Conservation (phyloP, 805 yeast genomes). For the Saccharomycopsis capsularis region DNA sequence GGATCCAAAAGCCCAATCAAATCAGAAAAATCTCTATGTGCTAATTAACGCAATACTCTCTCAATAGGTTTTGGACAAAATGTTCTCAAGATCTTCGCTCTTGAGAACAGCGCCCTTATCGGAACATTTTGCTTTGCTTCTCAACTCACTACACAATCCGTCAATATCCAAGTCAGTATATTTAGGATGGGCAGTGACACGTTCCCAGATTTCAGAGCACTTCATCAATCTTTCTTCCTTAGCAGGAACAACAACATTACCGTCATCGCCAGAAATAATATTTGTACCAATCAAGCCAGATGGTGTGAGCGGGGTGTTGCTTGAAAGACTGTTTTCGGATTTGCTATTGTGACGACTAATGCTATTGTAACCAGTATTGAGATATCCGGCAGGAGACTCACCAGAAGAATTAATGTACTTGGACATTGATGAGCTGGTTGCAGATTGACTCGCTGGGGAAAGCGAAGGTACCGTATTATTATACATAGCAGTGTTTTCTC, state of each 20-base stretch:
- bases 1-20: too few species aligned
- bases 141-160: constrained; percentile 83
- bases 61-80: too few species aligned
- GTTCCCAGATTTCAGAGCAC: constrained; percentile 95
- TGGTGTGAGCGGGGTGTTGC: not conserved
- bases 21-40: too few species aligned
- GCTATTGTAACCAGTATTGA: constrained; percentile 17
- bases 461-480: constrained; percentile 20
- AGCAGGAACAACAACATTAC: constrained; percentile 55
- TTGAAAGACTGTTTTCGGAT: not conserved
- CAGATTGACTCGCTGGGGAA: not conserved
- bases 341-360: not conserved
- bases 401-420: constrained; percentile 8
- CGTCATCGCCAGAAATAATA: constrained; percentile 22
- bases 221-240: constrained; percentile 53
- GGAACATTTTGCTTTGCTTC: constrained; percentile 90
- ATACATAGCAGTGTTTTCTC: constrained; percentile 13
- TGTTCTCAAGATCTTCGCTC: constrained; percentile 67
- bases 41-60: too few species aligned
- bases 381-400: constrained; percentile 14
- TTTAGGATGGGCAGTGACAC: constrained; percentile 88
- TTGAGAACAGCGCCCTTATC: constrained; percentile 87
- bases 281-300: not conserved
- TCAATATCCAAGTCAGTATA: constrained; percentile 92
- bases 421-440: constrained; percentile 8